Evolutionary conservation across 176 grass and related monocot genomes (phyloP).

Genomic region (Phoenix dactylifera): DNA sequence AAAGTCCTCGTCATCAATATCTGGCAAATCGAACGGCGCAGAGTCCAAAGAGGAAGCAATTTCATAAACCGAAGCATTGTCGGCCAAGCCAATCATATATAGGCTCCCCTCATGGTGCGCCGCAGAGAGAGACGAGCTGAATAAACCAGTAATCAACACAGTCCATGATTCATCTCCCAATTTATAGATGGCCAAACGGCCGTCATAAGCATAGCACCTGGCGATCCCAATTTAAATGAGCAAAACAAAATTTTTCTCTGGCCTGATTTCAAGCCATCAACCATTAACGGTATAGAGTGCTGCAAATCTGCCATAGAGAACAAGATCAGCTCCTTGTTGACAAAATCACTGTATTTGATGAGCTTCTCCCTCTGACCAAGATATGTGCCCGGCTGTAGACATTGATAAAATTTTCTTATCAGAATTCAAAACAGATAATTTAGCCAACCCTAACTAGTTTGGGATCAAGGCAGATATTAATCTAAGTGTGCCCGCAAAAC

Average conservation of each 20-base stretch:
- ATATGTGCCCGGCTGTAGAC: slow-evolving; percentile 60
- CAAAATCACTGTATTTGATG: slow-evolving; percentile 84
- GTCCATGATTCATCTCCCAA: too few relatives aligned
- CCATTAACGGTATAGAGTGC: slow-evolving; percentile 86
- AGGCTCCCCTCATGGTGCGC: too few relatives aligned
- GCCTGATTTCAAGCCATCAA: slow-evolving; percentile 69
- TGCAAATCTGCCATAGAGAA: slow-evolving; percentile 89
- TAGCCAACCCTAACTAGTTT: too few relatives aligned
- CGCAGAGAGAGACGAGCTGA: too few relatives aligned
- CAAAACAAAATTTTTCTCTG: slow-evolving; percentile 24
- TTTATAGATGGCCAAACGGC: too few relatives aligned
- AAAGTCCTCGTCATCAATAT: too few relatives aligned
- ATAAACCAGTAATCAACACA: too few relatives aligned
- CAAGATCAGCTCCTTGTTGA: slow-evolving; percentile 87
- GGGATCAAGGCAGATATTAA: neutral
- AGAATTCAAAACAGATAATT: neutral
- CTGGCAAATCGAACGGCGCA: too few relatives aligned
- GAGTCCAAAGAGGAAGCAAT: too few relatives aligned
- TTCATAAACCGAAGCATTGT: too few relatives aligned
- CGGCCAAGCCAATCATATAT: too few relatives aligned
- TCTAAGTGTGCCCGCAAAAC: neutral
- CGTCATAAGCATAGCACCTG: too few relatives aligned
- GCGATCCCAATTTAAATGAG: slow-evolving; percentile 7
- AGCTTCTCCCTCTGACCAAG: slow-evolving; percentile 41
- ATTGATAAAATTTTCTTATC: neutral